phyloP scores from a whole-genome alignment of 176 grass and related monocot species.

The Areca catechu region DNA sequence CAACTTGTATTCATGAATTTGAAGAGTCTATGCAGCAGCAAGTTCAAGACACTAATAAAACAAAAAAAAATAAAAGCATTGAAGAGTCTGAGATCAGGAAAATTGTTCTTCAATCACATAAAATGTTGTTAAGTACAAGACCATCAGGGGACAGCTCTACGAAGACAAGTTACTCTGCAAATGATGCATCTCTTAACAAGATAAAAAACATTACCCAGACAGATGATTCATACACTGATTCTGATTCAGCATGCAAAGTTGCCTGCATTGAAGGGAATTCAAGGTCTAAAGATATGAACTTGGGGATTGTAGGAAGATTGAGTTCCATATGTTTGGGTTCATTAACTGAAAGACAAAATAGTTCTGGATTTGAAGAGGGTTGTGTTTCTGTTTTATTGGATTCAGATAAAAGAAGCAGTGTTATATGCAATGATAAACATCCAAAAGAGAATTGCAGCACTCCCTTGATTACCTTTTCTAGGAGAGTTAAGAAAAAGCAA shows the following conservation, averaged over 20 bases:
- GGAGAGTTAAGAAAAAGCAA: slow-evolving; percentile 14
- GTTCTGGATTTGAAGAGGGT: slow-evolving; percentile 1
- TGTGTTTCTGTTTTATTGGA: neutral
- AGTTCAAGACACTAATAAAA: neutral
- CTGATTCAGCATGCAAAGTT: neutral
- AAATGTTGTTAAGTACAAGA: slow-evolving; percentile 1
- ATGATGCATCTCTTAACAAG: neutral
- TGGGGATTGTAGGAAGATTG: neutral
- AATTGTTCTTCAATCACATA: neutral
- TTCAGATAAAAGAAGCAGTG: neutral
- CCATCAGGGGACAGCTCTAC: neutral
- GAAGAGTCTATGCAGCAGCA: neutral
- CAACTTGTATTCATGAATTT: neutral
- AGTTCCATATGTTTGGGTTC: slow-evolving; percentile 3
- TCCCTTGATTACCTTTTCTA: slow-evolving; percentile 16
- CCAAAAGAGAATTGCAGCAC: slow-evolving; percentile 1
- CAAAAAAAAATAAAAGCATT: neutral
- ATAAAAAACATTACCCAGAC: neutral
- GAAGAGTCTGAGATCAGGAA: neutral
- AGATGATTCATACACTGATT: neutral
- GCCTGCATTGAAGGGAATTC: neutral
- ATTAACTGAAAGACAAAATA: neutral
- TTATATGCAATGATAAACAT: neutral
- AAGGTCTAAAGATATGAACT: neutral
- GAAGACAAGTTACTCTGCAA: neutral